These are phyloP conservation scores for Quercus tomentella DNA, from an alignment of 331 rosid genomes.

Conservation along the genomic window DNA sequence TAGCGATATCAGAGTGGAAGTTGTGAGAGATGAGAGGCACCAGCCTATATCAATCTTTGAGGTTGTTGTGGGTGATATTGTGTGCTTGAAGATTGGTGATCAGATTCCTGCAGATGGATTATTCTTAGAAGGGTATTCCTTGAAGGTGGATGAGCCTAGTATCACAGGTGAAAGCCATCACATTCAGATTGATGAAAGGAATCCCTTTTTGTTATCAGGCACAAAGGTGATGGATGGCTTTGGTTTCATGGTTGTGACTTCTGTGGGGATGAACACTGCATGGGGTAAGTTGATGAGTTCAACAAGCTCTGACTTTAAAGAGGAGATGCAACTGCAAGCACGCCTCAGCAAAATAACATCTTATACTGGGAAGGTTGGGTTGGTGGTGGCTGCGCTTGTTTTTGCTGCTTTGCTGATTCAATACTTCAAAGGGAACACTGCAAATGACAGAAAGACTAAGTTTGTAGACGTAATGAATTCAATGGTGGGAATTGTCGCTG, in stretches of 20 bases:
- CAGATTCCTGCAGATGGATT: conserved; percentile 40
- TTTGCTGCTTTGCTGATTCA: conserved; percentile 24
- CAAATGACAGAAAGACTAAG: conserved; percentile 18
- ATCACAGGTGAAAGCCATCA: conserved; percentile 38
- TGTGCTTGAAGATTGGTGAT: conserved; percentile 34
- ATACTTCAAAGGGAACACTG: conserved; percentile 34
- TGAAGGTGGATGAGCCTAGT: conserved; percentile 35
- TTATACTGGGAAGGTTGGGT: conserved; percentile 26
- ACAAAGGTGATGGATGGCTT: conserved; percentile 41
- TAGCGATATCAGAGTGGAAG: conserved; percentile 18
- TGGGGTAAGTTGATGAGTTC: conserved; percentile 47
- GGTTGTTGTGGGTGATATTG: conserved; percentile 36
- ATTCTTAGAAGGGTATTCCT: conserved; percentile 29
- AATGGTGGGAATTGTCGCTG: conserved; percentile 22
- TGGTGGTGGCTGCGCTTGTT: conserved; percentile 21
- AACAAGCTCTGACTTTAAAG: conserved; percentile 8
- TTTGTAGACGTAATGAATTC: conserved; percentile 16
- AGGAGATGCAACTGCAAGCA: conserved; percentile 27
- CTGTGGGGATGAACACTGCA: conserved; percentile 36
- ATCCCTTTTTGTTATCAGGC: conserved; percentile 34
- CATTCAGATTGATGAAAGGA: conserved; percentile 12
- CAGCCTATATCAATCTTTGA: conserved; percentile 23
- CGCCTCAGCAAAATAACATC: conserved; percentile 34
- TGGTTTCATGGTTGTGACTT: conserved; percentile 37
- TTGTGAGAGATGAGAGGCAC: conserved; percentile 25